Evolutionary conservation across 768 basidiomycete genomes (phyloP).

Genomic region (Strobilomyces dryophilus): DNA sequence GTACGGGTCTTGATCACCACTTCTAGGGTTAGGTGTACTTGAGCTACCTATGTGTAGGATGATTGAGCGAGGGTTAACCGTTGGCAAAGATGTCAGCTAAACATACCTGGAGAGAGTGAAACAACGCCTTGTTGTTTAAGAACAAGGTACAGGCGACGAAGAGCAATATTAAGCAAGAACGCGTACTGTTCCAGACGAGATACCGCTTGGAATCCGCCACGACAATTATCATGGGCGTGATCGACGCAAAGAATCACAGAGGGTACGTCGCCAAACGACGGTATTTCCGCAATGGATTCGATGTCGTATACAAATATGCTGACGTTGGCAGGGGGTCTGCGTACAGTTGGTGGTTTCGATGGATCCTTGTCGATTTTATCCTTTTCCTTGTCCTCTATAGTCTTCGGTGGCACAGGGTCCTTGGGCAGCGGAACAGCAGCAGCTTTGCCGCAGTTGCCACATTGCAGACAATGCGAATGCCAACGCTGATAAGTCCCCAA

Average conservation of each 20-base stretch:
- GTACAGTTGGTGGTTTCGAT: conserved; percentile 59
- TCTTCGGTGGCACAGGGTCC: conserved; percentile 48
- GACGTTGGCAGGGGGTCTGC: conserved; percentile 79
- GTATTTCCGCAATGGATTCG: conserved; percentile 62
- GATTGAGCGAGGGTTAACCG: conserved; percentile 9
- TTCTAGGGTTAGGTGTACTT: conserved; percentile 32
- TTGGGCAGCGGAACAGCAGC: conserved; percentile 60
- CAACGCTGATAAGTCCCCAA: conserved; percentile 95
- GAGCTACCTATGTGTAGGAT: conserved; percentile 20
- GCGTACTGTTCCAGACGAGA: conserved; percentile 97
- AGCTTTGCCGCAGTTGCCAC: conserved; percentile 70
- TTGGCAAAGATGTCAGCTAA: conserved; percentile 4
- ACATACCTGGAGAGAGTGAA: conserved; percentile 70
- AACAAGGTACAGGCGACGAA: conserved; percentile 83
- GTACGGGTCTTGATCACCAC: conserved; percentile 66
- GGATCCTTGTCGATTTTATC: conserved; percentile 40
- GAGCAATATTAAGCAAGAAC: conserved; percentile 92
- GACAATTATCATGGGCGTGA: conserved; percentile 65
- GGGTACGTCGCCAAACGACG: conserved; percentile 71
- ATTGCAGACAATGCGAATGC: conserved; percentile 95
- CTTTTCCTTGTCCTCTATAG: conserved; percentile 47
- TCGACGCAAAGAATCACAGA: conserved; percentile 72
- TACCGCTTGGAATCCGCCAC: conserved; percentile 82
- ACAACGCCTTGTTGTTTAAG: conserved; percentile 88
- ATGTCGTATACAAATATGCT: conserved; percentile 72